phyloP scores from a whole-genome alignment of 2,329 filamentous ascomycete genomes.

The Seiridium cupressi region DNA sequence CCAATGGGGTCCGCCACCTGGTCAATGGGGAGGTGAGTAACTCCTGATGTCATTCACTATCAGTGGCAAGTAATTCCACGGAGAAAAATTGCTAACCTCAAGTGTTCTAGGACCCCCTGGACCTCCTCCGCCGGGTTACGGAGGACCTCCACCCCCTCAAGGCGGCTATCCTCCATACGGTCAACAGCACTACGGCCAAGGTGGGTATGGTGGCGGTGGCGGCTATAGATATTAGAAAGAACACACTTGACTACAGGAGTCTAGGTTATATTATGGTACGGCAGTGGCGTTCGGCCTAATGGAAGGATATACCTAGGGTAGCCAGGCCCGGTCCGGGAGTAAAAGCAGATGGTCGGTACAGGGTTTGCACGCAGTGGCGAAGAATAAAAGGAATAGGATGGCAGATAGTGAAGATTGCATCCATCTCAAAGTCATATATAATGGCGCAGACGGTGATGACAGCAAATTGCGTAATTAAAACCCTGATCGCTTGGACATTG shows the following conservation, averaged over 20 bases:
- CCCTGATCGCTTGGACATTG: too few relatives aligned
- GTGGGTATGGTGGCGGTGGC: not conserved
- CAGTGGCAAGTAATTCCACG: too few relatives aligned
- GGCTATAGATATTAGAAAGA: slow-evolving; percentile 1
- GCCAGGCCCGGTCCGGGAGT: not conserved
- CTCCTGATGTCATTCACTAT: not conserved
- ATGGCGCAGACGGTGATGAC: too few relatives aligned
- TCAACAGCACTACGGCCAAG: not conserved
- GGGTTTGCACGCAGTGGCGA: too few relatives aligned
- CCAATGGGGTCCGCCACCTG: slow-evolving; percentile 12
- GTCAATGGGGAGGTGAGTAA: not conserved
- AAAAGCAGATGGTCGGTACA: not conserved
- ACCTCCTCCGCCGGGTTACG: slow-evolving; percentile 14
- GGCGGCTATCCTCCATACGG: slow-evolving; percentile 1
- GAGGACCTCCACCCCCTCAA: slow-evolving; percentile 12
- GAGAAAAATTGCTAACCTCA: too few relatives aligned
- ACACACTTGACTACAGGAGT: not conserved
- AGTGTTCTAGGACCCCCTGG: not conserved
- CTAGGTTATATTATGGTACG: not conserved
- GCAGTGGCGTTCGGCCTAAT: not conserved
- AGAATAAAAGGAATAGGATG: too few relatives aligned
- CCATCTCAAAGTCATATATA: too few relatives aligned
- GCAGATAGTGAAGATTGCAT: too few relatives aligned
- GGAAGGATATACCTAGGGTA: not conserved
- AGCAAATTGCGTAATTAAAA: too few relatives aligned